Evolutionary conservation across 495 filamentous ascomycete species (phyloP).

Genomic region (Rhypophila decipiens): DNA sequence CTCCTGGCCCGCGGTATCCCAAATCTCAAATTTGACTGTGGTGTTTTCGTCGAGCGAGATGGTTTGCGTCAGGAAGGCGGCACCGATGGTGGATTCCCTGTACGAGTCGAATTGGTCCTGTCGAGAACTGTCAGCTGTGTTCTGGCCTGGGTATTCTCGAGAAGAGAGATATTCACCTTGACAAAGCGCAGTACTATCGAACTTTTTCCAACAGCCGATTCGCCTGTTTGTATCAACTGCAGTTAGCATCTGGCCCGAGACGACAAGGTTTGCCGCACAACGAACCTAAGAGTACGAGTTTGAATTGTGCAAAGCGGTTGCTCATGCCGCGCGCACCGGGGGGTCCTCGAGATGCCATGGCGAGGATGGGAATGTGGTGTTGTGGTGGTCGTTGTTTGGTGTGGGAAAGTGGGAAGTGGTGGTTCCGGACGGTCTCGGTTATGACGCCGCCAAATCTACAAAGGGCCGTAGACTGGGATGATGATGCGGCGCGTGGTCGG

Average conservation of each 20-base stretch:
- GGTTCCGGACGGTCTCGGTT: no score
- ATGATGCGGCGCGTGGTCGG: no score
- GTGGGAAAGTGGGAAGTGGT: no score
- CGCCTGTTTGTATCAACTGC: constrained; percentile 61
- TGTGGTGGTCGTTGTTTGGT: no score
- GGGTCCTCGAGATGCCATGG: constrained; percentile 76
- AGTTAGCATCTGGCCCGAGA: constrained; percentile 27
- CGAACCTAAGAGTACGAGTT: constrained; percentile 88
- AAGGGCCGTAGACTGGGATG: no score
- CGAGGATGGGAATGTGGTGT: constrained; percentile 14
- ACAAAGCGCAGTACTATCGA: constrained; percentile 96
- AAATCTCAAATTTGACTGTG: constrained; percentile 99
- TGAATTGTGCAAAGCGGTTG: constrained; percentile 93
- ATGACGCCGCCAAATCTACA: no score
- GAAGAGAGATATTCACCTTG: constrained; percentile 55
- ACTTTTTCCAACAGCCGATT: constrained; percentile 99
- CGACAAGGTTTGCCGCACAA: not conserved
- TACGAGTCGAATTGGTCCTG: constrained; percentile 99
- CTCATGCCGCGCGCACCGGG: constrained; percentile 64
- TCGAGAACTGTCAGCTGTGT: constrained; percentile 11
- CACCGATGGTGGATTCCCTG: constrained; percentile 97
- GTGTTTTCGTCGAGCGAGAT: constrained; percentile 96
- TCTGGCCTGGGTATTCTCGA: not conserved
- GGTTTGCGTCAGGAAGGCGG: constrained; percentile 97
- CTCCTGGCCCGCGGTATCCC: constrained; percentile 98